These are phyloP conservation scores for Conidiobolus incongruus DNA, from an alignment of 371 early-diverging fungal species.

Conservation along the genomic window DNA sequence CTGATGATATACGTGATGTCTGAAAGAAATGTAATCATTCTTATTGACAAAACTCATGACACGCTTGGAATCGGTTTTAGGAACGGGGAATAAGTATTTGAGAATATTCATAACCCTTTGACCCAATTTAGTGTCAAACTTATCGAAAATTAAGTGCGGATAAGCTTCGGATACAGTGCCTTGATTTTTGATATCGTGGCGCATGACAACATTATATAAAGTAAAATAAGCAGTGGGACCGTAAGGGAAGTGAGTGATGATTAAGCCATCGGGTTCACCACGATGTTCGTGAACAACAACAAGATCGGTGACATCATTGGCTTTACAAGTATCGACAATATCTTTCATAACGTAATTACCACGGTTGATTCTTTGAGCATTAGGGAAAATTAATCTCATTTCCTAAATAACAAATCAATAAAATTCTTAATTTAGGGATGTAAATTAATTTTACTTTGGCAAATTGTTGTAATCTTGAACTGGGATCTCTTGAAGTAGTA, in stretches of 20 bases:
- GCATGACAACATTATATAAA: conserved; percentile 87
- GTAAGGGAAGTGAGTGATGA: conserved; percentile 92
- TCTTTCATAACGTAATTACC: conserved; percentile 93
- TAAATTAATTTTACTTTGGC: conserved; percentile 55
- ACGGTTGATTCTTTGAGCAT: conserved; percentile 93
- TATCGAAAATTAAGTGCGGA: conserved; percentile 89
- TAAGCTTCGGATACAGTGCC: conserved; percentile 91
- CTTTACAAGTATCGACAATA: conserved; percentile 81
- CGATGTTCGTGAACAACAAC: conserved; percentile 93
- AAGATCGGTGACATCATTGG: conserved; percentile 90
- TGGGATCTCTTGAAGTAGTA: conserved; percentile 95
- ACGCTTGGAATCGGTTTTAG: conserved; percentile 85
- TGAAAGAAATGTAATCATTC: conserved; percentile 90
- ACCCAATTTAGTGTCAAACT: conserved; percentile 78
- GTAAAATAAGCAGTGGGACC: conserved; percentile 97
- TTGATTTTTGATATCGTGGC: conserved; percentile 90
- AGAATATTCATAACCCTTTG: conserved; percentile 65
- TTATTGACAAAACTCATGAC: conserved; percentile 94
- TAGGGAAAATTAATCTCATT: conserved; percentile 90
- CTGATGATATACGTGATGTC: conserved; percentile 88
- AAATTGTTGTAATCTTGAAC: conserved; percentile 82
- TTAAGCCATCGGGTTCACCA: conserved; percentile 93
- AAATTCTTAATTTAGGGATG: background rate
- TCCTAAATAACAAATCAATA: no score
- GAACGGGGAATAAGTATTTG: conserved; percentile 91